Evolutionary conservation across 257 asterid genomes (phyloP), one percentile per base, ranked within the genome.

Genomic region (Sherardia arvensis): DNA sequence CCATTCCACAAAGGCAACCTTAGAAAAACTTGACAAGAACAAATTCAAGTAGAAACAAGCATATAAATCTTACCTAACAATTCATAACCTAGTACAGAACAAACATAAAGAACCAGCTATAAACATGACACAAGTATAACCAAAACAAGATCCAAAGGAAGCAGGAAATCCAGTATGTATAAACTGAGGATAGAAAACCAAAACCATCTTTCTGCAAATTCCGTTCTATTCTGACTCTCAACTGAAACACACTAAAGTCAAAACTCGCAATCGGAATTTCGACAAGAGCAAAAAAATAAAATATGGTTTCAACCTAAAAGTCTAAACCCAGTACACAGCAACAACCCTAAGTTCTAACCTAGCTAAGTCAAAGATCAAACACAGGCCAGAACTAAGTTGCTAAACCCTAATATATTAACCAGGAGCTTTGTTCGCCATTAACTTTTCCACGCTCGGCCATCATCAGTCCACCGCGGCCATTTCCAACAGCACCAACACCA

Each of bases 361-460:
- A 78, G 67, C 84, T 82, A 66, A 3, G 48, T 79, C 73, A 78
- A 76, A 73, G 51, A 27, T 29, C 63, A 33, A 47, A 64, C 69
- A 72, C 70, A 78, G 65, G 70, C 72, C n/a, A n/a, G n/a, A n/a
- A n/a, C n/a, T n/a, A n/a, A 74, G 7, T 7, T 40, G 69, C 80
- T 78, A 81, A n/a, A 78, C 30, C 80, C 17, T 33, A 33, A 33
- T 79, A 71, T 86, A 86, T 80, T 87, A 83, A 75, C 78, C 43
- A 14, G 7, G 72, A 65, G 69, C 80, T 68, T 73, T 82, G 64
- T 69, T 79, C 69, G 54, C 77, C 74, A 8, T 30, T 32, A 59
- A 30, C 23, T 12, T 2, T 30, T 32, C 27, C 7, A 28, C 17
- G 30, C 71, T 75, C 83, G 54, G 54, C 79, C 62, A 26, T 77